Conservation (phyloP, 2,329 filamentous ascomycete genomes). For the Dendrostoma leiphaemia region DNA sequence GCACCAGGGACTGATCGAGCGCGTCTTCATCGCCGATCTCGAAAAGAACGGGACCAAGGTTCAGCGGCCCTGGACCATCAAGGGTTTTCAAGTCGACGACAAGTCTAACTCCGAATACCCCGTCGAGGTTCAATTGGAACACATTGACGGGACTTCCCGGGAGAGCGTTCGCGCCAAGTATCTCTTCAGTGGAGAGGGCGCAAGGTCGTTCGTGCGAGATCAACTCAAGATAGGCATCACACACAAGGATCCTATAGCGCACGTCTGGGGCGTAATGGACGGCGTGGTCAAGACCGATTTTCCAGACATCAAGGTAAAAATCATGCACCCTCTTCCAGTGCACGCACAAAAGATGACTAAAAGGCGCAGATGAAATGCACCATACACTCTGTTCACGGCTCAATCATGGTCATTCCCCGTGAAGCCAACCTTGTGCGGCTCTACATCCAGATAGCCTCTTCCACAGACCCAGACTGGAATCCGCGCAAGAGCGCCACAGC, state of each 20-base stretch:
- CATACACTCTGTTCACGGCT: constrained; percentile 71
- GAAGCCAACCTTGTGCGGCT: constrained; percentile 68
- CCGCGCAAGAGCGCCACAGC: constrained; percentile 62
- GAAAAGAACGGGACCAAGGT: constrained; percentile 58
- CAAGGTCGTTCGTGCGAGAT: constrained; percentile 63
- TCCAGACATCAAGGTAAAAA: constrained; percentile 67
- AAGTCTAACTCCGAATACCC: constrained; percentile 64
- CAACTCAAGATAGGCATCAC: constrained; percentile 69
- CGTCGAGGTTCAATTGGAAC: constrained; percentile 73
- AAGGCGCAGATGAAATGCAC: constrained; percentile 77
- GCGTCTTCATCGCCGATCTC: constrained; percentile 66
- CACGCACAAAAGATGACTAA: too few relatives aligned
- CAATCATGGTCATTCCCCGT: constrained; percentile 77
- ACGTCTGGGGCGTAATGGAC: constrained; percentile 78
- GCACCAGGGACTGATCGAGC: constrained; percentile 71
- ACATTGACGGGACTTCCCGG: constrained; percentile 67
- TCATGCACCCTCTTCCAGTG: too few relatives aligned
- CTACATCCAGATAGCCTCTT: constrained; percentile 66
- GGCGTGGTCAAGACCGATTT: constrained; percentile 71
- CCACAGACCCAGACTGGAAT: constrained; percentile 59
- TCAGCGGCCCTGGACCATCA: constrained; percentile 65
- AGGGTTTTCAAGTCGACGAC: constrained; percentile 58
- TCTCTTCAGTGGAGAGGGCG: constrained; percentile 69
- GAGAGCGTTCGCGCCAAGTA: constrained; percentile 71
- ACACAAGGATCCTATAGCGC: constrained; percentile 66